Evolutionary conservation across 371 early-diverging fungal genomes (phyloP), one percentile per base, ranked within the genome.

Genomic region (Circinella umbellata): DNA sequence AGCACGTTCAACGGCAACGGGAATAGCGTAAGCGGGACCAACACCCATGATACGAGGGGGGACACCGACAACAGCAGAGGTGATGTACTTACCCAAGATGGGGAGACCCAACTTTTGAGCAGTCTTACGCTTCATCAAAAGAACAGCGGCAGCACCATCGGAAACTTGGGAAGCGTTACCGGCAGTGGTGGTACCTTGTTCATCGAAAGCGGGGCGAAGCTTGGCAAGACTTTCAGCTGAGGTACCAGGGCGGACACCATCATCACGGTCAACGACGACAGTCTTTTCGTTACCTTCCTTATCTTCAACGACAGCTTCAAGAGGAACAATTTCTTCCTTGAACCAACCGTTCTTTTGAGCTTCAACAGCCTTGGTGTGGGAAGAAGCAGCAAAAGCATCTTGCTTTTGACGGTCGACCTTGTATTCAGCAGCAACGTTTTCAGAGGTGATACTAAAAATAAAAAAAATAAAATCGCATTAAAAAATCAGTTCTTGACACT

Each of bases 91-190:
- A 78, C 95, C 99, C 65, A 94, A 61, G 72, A 96, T 91, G 69
- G 94, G 91, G n/a, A 98, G 86, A 15, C 93, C 91, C 36, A 96
- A 88, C 87, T 92, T 92, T 75, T 92, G 83, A 20, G 99, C 99
- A 38, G 89, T 93, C 83, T 89, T 91, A 73, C 99, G 92, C 86
- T 93, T 94, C 94, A 95, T 95, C 80, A 99, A 80, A 64, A 99
- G 83, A 48, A 98, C 98, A 20, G 96, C 98, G 47, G 98, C 98
- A 54, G 99, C 99, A 78, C 99, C 99, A 81, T 99, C 99, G 20
- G 97, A 94, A 48, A 99, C 97, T 87, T 99, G 99, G 70, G 99
- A 99, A 61, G 99, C 93, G 79, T 96, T 98, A 69, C 98, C 99
- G 54, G 99, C 98, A 46, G 99, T 99, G 70, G 98, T 96, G 64